phyloP scores from a whole-genome alignment of 495 filamentous ascomycete genomes.

The Penicillium canescens region DNA sequence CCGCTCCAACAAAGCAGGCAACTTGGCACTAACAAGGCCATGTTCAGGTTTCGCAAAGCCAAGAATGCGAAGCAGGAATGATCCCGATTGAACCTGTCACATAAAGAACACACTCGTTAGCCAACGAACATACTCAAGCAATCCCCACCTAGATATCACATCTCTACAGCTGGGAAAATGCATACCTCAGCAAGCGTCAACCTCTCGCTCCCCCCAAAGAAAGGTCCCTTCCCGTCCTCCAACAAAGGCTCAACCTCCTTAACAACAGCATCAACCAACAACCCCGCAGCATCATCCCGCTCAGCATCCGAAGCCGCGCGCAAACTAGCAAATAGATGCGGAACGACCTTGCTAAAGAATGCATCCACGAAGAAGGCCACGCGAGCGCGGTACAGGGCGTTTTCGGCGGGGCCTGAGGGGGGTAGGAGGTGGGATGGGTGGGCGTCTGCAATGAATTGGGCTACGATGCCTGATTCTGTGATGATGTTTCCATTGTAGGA shows the following conservation, averaged over 20 bases:
- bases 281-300: slow-evolving; percentile 31
- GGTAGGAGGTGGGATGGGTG: slow-evolving; percentile 52
- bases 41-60: slow-evolving; percentile 48
- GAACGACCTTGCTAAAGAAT: slow-evolving; percentile 62
- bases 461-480: slow-evolving; percentile 72
- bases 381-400: slow-evolving; percentile 62
- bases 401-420: slow-evolving; percentile 31
- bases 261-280: slow-evolving; percentile 51
- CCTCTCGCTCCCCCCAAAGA: slow-evolving; percentile 77
- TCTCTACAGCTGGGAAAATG: background rate
- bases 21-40: slow-evolving; percentile 49
- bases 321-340: slow-evolving; percentile 44
- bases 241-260: slow-evolving; percentile 79
- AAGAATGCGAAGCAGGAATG: slow-evolving; percentile 64
- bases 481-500: slow-evolving; percentile 72
- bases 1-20: slow-evolving; percentile 49
- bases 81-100: slow-evolving; percentile 60
- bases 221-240: slow-evolving; percentile 59
- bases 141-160: background rate
- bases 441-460: slow-evolving; percentile 69
- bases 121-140: background rate
- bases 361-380: slow-evolving; percentile 78
- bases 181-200: slow-evolving; percentile 78
- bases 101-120: background rate
- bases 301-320: slow-evolving; percentile 37